Evolutionary conservation across 177 flowering plant genomes (phyloP), one percentile per base, ranked within the genome.

Genomic region (Vitis hybrid): DNA sequence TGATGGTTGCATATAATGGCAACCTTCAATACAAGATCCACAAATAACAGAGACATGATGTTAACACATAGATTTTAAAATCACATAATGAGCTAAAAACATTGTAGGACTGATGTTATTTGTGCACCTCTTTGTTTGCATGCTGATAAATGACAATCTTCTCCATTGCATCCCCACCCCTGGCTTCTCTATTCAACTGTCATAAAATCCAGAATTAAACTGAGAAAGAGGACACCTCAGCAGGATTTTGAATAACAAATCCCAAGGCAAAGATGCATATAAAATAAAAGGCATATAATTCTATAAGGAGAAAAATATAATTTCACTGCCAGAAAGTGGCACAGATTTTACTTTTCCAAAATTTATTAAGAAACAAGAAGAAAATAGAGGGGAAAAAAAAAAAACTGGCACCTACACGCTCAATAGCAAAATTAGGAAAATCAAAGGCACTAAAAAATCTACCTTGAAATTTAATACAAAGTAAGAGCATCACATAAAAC

Each of bases 1-100:
- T 96, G 99, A 87, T 96, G 99, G 78, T 96, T 96, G 78, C 99
- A 96, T 52, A 96, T 92, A 58, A 96, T 96, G 51, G 99, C 98
- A 76, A 96, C 99, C 99, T 96, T 85, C 70, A 87, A 71, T 4
- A 21, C 58, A 6, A 68, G 55, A n/a, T 24, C 56, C 12, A 62
- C 27, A 46, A 32, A 63, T 63, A 49, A 13, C 27, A 40, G 58
- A 6, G 3, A 50, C 62, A 4, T 35, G 27, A 66, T 52, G 50
- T 69, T 0, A 15, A 60, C 32, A 35, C 48, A 7, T 6, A 40
- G 46, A 40, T 40, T 40, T 40, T 40, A 40, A 40, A 0, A 40
- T 40, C 46, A 40, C 46, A 18, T 56, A 1, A 66, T 48, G 14
- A 30, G 52, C 52, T 30, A 21, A 59, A 35, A 18, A 60, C 11